Conservation (phyloP, 2,329 filamentous ascomycete genomes). For the Phoma herbarum region DNA sequence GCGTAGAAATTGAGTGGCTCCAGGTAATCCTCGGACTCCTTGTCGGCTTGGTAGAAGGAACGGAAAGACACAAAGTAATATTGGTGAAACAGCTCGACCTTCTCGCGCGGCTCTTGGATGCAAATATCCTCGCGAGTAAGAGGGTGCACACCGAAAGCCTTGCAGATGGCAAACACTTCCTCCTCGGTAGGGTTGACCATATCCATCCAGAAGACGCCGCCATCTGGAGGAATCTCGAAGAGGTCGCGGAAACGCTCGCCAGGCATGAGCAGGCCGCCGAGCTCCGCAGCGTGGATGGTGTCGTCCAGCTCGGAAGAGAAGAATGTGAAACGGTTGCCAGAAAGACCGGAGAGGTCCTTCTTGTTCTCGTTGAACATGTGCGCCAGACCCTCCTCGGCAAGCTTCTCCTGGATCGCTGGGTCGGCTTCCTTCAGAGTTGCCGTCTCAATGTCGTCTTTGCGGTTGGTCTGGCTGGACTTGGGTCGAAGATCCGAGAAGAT, state of each 20-base stretch:
- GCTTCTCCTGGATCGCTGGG: conserved; percentile 56
- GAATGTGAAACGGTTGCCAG: conserved; percentile 87
- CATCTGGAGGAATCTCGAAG: conserved; percentile 73
- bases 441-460: conserved; percentile 49
- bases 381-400: conserved; percentile 49
- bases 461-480: conserved; percentile 46
- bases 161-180: conserved; percentile 86
- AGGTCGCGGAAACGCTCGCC: conserved; percentile 90
- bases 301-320: conserved; percentile 96
- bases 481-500: conserved; percentile 70
- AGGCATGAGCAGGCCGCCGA: conserved; percentile 87
- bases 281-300: conserved; percentile 87
- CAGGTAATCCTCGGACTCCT: conserved; percentile 81
- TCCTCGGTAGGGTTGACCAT: conserved; percentile 89
- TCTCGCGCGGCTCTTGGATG: conserved; percentile 94
- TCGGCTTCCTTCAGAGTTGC: conserved; percentile 42
- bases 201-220: conserved; percentile 99
- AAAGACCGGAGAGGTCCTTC: conserved; percentile 54
- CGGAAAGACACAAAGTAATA: conserved; percentile 99
- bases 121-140: conserved; percentile 96
- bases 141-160: conserved; percentile 94
- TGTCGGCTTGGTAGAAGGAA: conserved; percentile 86
- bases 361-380: conserved; percentile 47
- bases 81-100: conserved; percentile 95
- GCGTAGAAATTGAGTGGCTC: conserved; percentile 97